These are phyloP conservation scores for Monosporozyma servazzii DNA, from an alignment of 805 yeast species.

Conservation along the genomic window DNA sequence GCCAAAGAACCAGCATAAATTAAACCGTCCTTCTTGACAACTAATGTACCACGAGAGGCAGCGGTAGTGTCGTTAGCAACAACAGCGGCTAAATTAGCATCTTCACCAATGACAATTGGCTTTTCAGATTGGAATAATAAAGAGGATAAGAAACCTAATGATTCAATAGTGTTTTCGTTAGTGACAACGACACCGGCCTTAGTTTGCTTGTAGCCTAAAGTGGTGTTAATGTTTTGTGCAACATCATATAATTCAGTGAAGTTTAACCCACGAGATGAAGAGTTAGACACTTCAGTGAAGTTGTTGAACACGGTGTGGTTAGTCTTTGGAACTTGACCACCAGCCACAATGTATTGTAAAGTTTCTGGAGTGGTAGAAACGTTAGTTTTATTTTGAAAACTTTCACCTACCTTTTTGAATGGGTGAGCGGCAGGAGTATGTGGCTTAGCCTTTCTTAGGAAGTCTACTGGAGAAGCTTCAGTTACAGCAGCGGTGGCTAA, in stretches of 20 bases:
- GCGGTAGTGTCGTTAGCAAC: conserved; percentile 17
- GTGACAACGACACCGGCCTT: conserved; percentile 19
- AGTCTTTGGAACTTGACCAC: conserved; percentile 14
- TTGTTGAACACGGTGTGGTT: conserved; percentile 6
- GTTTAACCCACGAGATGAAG: conserved; percentile 14
- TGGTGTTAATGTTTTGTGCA: conserved; percentile 10
- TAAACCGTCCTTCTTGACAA: conserved; percentile 12
- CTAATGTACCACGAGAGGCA: conserved; percentile 18
- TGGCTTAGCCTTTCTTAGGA: conserved; percentile 1
- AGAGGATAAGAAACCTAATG: conserved; percentile 23
- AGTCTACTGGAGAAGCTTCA: conserved; percentile 13
- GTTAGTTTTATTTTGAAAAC: background rate
- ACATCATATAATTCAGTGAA: conserved; percentile 18
- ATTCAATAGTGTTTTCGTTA: conserved; percentile 16
- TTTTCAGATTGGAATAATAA: conserved; percentile 15
- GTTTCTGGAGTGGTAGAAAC: conserved; percentile 4
- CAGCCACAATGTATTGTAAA: conserved; percentile 17
- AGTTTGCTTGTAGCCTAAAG: conserved; percentile 7
- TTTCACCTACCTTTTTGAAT: background rate
- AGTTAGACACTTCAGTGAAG: conserved; percentile 14
- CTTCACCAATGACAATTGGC: conserved; percentile 21
- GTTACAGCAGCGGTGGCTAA: conserved; percentile 10
- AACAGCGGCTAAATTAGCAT: conserved; percentile 12
- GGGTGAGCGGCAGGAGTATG: background rate
- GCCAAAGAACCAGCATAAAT: conserved; percentile 21